Conservation (phyloP, 345 rosid species). For the Arabidopsis suecica region DNA sequence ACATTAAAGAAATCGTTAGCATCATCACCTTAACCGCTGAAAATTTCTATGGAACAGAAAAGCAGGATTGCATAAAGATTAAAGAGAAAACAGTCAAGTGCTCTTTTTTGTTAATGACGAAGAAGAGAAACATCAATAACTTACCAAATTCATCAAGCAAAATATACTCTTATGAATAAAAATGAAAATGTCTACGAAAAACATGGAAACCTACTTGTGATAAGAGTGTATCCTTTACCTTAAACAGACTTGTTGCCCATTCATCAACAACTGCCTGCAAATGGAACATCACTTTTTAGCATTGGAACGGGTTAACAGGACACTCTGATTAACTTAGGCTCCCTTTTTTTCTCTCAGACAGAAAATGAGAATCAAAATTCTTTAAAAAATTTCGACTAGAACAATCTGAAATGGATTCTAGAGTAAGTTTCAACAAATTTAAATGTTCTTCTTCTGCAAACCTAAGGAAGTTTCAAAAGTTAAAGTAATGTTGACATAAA, state of each 20-base stretch:
- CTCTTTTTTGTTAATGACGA: constrained; percentile 16
- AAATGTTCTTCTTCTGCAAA: background rate
- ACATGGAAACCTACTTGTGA: constrained; percentile 21
- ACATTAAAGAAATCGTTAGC: background rate
- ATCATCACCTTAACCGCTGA: constrained; percentile 3
- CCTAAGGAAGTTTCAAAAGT: constrained; percentile 15
- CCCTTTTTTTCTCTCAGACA: constrained; percentile 14
- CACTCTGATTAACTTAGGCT: constrained; percentile 6
- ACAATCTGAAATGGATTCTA: constrained; percentile 11
- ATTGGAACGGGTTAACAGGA: constrained; percentile 23
- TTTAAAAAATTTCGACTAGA: background rate
- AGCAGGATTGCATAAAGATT: constrained; percentile 16
- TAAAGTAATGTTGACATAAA: constrained; percentile 12
- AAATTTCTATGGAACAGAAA: constrained; percentile 8
- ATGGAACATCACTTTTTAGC: constrained; percentile 39
- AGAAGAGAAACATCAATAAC: constrained; percentile 21
- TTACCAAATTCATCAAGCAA: background rate
- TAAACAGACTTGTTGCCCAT: constrained; percentile 96
- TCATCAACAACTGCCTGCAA: constrained; percentile 93
- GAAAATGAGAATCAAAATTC: constrained; percentile 11
- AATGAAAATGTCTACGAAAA: constrained; percentile 18
- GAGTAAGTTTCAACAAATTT: constrained; percentile 16
- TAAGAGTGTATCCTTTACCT: constrained; percentile 53
- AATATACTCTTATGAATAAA: background rate
- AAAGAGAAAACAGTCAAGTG: constrained; percentile 18